A percentile compares a stretch with the other conserved stretches of the same genome.
Evolutionary conservation across 106 monocot species (phyloP).

Genomic region (Dioscorea dumetorum): DNA sequence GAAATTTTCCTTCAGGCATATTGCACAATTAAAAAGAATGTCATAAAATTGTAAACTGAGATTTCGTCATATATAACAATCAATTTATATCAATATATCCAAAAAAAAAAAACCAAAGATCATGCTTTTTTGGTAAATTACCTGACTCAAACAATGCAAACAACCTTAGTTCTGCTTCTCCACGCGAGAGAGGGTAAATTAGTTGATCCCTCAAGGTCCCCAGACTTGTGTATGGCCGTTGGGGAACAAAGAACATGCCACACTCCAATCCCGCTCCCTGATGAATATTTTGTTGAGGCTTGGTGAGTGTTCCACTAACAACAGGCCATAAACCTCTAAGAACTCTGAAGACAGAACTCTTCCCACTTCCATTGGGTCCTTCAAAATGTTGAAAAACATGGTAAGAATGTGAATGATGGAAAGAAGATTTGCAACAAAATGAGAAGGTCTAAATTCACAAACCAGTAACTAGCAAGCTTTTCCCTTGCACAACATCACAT

Average conservation of each 20-base stretch:
- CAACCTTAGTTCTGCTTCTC: constrained; percentile 69
- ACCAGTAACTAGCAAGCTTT: constrained; percentile 96
- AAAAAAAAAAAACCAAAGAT: no score
- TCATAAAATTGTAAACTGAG: no score
- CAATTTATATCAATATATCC: no score
- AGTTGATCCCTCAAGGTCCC: constrained; percentile 99
- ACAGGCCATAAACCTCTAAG: constrained; percentile 89
- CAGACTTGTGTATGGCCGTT: constrained; percentile 87
- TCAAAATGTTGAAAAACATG: constrained; percentile 13
- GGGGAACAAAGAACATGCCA: constrained; percentile 75
- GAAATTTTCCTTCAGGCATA: no score
- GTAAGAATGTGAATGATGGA: not conserved
- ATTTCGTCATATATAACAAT: no score
- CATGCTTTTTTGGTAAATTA: constrained; percentile 8
- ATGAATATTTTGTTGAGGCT: constrained; percentile 22
- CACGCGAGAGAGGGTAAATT: constrained; percentile 87
- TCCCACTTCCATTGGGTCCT: constrained; percentile 99
- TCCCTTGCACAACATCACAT: constrained; percentile 65
- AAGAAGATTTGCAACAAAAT: not conserved
- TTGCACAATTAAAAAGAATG: no score
- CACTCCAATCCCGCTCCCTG: constrained; percentile 18
- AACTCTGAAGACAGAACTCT: constrained; percentile 94
- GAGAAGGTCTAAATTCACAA: constrained; percentile 1
- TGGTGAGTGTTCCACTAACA: constrained; percentile 59
- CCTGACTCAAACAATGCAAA: constrained; percentile 32